phyloP scores from a whole-genome alignment of 2,329 filamentous ascomycete genomes.

The Hypomyces perniciosus region DNA sequence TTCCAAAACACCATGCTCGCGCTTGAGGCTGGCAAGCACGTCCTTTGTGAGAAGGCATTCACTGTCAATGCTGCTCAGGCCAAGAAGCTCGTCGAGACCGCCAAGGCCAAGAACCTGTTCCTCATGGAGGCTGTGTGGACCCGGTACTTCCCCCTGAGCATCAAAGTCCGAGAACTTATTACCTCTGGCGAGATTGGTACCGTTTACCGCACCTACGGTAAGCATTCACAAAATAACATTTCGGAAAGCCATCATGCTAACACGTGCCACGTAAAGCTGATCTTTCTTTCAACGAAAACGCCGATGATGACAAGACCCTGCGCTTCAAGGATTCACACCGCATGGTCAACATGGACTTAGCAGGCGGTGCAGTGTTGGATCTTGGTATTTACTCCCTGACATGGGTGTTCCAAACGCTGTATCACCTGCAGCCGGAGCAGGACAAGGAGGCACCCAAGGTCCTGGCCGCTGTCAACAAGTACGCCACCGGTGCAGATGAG shows the following conservation, averaged over 20 bases:
- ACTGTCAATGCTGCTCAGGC: conserved; percentile 77
- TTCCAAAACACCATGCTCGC: conserved; percentile 87
- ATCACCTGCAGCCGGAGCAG: conserved; percentile 66
- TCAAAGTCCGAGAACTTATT: conserved; percentile 64
- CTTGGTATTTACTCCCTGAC: conserved; percentile 84
- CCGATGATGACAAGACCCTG: conserved; percentile 39
- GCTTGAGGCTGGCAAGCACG: conserved; percentile 76
- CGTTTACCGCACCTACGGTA: conserved; percentile 54
- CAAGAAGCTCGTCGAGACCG: conserved; percentile 64
- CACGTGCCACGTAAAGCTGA: conserved; percentile 38
- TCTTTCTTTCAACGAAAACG: conserved; percentile 55
- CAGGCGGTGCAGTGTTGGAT: conserved; percentile 77
- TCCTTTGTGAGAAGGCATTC: conserved; percentile 86
- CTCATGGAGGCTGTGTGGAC: conserved; percentile 91
- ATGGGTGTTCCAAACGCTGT: conserved; percentile 86
- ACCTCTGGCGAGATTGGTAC: conserved; percentile 49
- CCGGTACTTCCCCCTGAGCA: conserved; percentile 76
- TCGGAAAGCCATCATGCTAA: neutral
- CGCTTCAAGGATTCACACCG: conserved; percentile 59
- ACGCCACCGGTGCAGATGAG: conserved; percentile 70
- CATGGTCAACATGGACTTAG: conserved; percentile 76
- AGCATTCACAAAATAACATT: conserved; percentile 15
- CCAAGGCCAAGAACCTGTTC: conserved; percentile 66
- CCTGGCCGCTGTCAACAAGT: conserved; percentile 63
- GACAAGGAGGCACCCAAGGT: conserved; percentile 64